A percentile compares a stretch with the other conserved stretches of the same genome.
These are phyloP conservation scores for Austroboletus niveus DNA, from an alignment of 1,284 basidiomycete species.

Conservation along the genomic window DNA sequence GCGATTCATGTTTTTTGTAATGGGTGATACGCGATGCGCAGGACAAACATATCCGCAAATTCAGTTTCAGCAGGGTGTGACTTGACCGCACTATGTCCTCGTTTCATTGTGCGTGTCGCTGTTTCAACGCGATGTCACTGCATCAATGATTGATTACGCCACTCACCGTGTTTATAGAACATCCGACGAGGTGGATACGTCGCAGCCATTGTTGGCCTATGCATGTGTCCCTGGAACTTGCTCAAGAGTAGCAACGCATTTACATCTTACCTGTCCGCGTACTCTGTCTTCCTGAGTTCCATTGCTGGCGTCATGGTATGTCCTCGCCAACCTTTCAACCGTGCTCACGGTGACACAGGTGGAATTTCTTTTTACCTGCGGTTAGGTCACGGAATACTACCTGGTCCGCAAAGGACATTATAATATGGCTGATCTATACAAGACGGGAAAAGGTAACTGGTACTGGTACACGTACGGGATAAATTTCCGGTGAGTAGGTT, in stretches of 20 bases:
- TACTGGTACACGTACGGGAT: slow-evolving; percentile 78
- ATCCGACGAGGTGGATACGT: slow-evolving; percentile 84
- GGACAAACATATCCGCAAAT: slow-evolving; percentile 83
- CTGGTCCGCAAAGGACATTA: slow-evolving; percentile 73
- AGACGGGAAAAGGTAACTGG: slow-evolving; percentile 54
- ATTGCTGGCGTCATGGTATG: slow-evolving; percentile 79
- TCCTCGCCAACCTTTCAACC: background rate
- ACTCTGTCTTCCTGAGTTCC: slow-evolving; percentile 80
- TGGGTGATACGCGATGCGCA: slow-evolving; percentile 22
- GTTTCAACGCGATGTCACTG: background rate
- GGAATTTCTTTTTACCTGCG: background rate
- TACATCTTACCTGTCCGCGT: slow-evolving; percentile 81
- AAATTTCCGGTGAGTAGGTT: slow-evolving; percentile 56
- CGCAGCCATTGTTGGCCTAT: slow-evolving; percentile 71
- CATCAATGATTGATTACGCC: slow-evolving; percentile 1
- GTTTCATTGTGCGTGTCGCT: slow-evolving; percentile 59
- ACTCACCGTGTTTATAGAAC: slow-evolving; percentile 43
- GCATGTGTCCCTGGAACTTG: slow-evolving; percentile 80
- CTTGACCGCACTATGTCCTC: slow-evolving; percentile 76
- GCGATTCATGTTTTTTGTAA: slow-evolving; percentile 19
- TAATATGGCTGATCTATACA: slow-evolving; percentile 72
- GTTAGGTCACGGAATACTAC: slow-evolving; percentile 77
- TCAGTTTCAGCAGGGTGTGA: slow-evolving; percentile 85
- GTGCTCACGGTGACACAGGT: slow-evolving; percentile 1
- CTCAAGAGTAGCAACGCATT: slow-evolving; percentile 76